Evolutionary conservation across 2,329 filamentous ascomycete species (phyloP).

Genomic region (Lojkania enalia): DNA sequence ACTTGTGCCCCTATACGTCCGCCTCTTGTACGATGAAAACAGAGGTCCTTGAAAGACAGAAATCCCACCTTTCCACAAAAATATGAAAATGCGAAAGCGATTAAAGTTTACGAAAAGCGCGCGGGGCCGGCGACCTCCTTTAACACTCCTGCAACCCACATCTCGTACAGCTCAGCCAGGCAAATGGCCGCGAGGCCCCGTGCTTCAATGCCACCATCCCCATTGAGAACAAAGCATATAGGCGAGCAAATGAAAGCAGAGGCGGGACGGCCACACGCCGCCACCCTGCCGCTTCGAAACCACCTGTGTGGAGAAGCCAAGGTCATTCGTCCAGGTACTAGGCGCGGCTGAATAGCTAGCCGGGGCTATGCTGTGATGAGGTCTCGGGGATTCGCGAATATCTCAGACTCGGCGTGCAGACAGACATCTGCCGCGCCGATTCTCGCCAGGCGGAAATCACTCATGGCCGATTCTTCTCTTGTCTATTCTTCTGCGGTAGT

Average conservation of each 20-base stretch:
- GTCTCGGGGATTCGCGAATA: too few relatives aligned
- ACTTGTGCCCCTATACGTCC: background rate
- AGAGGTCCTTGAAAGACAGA: background rate
- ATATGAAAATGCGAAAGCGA: too few relatives aligned
- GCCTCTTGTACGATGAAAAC: background rate
- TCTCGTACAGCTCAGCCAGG: background rate
- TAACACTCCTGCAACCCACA: background rate
- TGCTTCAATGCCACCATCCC: conserved; percentile 1
- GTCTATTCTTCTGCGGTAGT: too few relatives aligned
- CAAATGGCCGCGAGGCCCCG: background rate
- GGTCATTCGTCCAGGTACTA: background rate
- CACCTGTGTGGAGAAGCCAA: conserved; percentile 1
- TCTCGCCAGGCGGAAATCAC: too few relatives aligned
- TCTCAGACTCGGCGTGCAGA: too few relatives aligned
- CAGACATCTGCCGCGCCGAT: too few relatives aligned
- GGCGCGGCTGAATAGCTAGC: conserved; percentile 9
- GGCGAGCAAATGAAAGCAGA: background rate
- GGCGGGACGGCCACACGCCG: background rate
- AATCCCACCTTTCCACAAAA: background rate
- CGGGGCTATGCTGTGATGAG: too few relatives aligned
- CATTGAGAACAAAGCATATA: background rate
- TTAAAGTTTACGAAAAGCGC: too few relatives aligned
- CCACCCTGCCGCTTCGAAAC: conserved; percentile 1
- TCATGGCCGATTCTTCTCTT: too few relatives aligned
- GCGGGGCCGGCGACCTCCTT: background rate